These are phyloP conservation scores for Rickenella mellea DNA, from an alignment of 768 basidiomycete species.

Conservation along the genomic window DNA sequence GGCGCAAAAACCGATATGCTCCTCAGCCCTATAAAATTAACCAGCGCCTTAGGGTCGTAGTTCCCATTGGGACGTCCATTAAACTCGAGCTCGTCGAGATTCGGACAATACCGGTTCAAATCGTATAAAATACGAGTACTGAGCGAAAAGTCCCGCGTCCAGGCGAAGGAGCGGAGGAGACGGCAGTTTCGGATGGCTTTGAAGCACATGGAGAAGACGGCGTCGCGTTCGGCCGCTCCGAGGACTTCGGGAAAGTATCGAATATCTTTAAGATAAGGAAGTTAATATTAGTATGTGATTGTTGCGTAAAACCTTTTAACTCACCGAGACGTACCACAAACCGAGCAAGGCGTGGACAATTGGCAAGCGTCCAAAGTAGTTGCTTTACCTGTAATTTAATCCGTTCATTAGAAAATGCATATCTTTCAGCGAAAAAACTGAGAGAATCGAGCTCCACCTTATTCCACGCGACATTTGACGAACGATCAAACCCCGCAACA, in stretches of 20 bases:
- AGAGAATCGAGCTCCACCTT: constrained; percentile 37
- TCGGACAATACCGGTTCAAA: constrained; percentile 26
- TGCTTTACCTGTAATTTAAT: constrained; percentile 35
- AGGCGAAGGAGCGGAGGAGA: constrained; percentile 55
- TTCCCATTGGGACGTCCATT: constrained; percentile 52
- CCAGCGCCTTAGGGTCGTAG: constrained; percentile 45
- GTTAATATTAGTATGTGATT: neutral
- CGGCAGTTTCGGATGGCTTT: constrained; percentile 50
- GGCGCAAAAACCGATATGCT: constrained; percentile 73
- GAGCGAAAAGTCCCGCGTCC: constrained; percentile 75
- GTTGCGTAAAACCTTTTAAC: neutral
- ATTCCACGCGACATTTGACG: constrained; percentile 65
- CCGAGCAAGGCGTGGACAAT: constrained; percentile 43
- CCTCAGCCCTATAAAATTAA: constrained; percentile 38
- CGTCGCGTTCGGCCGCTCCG: constrained; percentile 18
- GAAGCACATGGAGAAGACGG: constrained; percentile 30
- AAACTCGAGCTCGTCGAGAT: constrained; percentile 53
- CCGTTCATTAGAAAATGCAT: too few relatives aligned
- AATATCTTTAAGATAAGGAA: constrained; percentile 36
- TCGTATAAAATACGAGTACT: constrained; percentile 48
- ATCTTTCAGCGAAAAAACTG: neutral
- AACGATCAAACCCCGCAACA: too few relatives aligned
- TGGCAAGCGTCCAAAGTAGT: constrained; percentile 55
- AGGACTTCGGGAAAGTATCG: constrained; percentile 61
- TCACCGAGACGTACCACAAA: constrained; percentile 51